These are phyloP conservation scores for Dothideomycetes sp. DNA, from an alignment of 2,329 filamentous ascomycete species.

Conservation along the genomic window DNA sequence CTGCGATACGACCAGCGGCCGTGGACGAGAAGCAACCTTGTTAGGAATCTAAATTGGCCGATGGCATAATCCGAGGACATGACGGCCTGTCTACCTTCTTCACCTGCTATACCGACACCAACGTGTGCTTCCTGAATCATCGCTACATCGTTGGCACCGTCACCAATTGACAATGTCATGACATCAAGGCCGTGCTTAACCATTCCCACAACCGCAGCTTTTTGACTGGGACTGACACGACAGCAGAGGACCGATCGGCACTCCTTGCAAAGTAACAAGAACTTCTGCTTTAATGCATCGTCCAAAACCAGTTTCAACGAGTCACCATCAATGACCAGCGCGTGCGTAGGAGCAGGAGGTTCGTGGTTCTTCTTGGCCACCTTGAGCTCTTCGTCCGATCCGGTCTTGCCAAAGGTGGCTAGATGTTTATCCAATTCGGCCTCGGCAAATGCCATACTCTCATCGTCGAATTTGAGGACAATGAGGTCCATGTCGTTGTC, in stretches of 20 bases:
- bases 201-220: slow-evolving; percentile 92
- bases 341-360: slow-evolving; percentile 77
- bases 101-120: slow-evolving; percentile 89
- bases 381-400: slow-evolving; percentile 74
- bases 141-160: slow-evolving; percentile 90
- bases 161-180: slow-evolving; percentile 88
- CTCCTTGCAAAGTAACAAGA: slow-evolving; percentile 89
- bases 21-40: slow-evolving; percentile 77
- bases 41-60: slow-evolving; percentile 82
- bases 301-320: slow-evolving; percentile 80
- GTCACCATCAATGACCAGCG: slow-evolving; percentile 89
- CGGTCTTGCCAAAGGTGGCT: slow-evolving; percentile 62
- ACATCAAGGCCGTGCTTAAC: slow-evolving; percentile 92
- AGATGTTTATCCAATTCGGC: slow-evolving; percentile 66
- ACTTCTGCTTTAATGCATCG: slow-evolving; percentile 77
- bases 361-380: slow-evolving; percentile 73
- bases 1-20: slow-evolving; percentile 94
- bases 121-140: slow-evolving; percentile 98
- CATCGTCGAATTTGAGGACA: slow-evolving; percentile 73
- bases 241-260: slow-evolving; percentile 96
- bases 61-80: slow-evolving; percentile 97
- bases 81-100: slow-evolving; percentile 82
- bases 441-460: slow-evolving; percentile 53
- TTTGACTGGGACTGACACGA: slow-evolving; percentile 91
- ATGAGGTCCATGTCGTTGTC: slow-evolving; percentile 98